Conservation (phyloP, 2,329 filamentous ascomycete species). For the Colletotrichum godetiae region DNA sequence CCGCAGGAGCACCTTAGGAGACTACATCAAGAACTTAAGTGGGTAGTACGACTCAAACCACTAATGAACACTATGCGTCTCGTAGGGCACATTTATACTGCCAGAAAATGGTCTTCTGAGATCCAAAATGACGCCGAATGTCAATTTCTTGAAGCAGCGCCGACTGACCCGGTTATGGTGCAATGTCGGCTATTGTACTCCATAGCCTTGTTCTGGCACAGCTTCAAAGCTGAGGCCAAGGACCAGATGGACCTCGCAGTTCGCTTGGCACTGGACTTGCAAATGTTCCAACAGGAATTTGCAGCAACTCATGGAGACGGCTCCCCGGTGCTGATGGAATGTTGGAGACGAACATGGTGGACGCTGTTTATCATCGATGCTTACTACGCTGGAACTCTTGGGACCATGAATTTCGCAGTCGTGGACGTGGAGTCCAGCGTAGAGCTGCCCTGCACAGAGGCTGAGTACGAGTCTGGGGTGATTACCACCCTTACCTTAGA, state of each 20-base stretch:
- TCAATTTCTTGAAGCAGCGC: constrained; percentile 6
- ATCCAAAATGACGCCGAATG: constrained; percentile 21
- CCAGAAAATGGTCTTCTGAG: constrained; percentile 13
- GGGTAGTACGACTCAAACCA: constrained; percentile 34
- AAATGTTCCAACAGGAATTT: constrained; percentile 68
- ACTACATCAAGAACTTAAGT: constrained; percentile 13
- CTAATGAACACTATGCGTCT: constrained; percentile 44
- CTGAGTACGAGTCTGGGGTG: constrained; percentile 59
- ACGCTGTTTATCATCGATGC: constrained; percentile 73
- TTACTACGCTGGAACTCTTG: constrained; percentile 46
- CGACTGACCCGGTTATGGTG: constrained; percentile 44
- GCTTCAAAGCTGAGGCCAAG: constrained; percentile 40
- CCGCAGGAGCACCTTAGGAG: constrained; percentile 38
- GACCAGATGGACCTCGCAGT: constrained; percentile 59
- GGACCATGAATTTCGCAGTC: constrained; percentile 41
- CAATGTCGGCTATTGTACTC: constrained; percentile 52
- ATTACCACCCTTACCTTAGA: constrained; percentile 37
- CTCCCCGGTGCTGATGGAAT: constrained; percentile 64
- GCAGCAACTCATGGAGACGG: constrained; percentile 58
- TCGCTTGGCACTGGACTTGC: constrained; percentile 68
- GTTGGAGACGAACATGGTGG: constrained; percentile 79
- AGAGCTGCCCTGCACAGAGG: constrained; percentile 73
- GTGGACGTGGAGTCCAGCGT: constrained; percentile 62
- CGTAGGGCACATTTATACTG: constrained; percentile 48
- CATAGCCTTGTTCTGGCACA: constrained; percentile 48